A percentile compares a stretch with the other conserved stretches of the same genome.
phyloP scores from a whole-genome alignment of 306 rosid genomes.

The Alnus rubra region DNA sequence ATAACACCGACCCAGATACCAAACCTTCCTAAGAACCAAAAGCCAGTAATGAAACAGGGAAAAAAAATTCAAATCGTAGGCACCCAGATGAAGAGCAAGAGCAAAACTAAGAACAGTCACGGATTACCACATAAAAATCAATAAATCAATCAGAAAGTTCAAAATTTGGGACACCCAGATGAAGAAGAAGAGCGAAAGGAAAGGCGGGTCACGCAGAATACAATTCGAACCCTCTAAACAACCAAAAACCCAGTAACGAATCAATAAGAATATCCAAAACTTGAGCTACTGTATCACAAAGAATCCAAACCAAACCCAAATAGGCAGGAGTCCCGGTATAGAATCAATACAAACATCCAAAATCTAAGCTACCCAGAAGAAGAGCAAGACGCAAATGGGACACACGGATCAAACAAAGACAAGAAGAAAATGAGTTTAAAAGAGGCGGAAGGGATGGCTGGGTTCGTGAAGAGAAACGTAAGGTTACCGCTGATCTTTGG shows the following conservation, averaged over 20 bases:
- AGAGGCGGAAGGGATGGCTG: background rate
- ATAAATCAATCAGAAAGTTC: background rate
- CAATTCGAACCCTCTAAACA: background rate
- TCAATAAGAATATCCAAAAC: background rate
- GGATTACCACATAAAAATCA: background rate
- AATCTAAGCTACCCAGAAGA: background rate
- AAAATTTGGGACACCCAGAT: background rate
- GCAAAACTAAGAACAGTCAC: background rate
- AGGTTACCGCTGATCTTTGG: background rate
- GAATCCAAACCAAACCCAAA: background rate
- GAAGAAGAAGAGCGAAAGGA: slow-evolving; percentile 8
- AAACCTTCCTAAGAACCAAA: background rate
- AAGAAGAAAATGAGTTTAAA: background rate
- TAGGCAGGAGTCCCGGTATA: background rate
- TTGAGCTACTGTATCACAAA: slow-evolving; percentile 3
- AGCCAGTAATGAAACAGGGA: background rate
- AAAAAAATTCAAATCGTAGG: background rate
- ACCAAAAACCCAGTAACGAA: background rate
- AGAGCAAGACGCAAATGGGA: background rate
- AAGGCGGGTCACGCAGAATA: slow-evolving; percentile 1
- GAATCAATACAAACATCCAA: background rate
- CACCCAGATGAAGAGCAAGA: slow-evolving; percentile 15
- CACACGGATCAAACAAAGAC: background rate
- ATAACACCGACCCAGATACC: slow-evolving; percentile 25
- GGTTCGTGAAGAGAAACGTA: background rate